phyloP scores from a whole-genome alignment of 2,329 filamentous ascomycete genomes.

The Calonectria honghensis region DNA sequence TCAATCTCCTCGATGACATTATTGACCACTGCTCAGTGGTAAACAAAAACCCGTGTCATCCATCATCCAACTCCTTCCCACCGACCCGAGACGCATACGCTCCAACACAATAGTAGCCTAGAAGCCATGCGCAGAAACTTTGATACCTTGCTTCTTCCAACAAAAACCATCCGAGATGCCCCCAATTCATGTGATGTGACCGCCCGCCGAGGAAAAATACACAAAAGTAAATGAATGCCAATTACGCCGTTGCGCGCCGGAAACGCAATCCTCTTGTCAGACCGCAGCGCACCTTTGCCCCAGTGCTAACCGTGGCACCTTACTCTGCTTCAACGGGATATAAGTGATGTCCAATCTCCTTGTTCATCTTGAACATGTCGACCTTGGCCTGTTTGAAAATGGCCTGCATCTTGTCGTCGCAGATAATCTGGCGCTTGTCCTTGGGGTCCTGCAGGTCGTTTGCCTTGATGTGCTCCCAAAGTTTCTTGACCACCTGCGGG shows the following conservation, averaged over 20 bases:
- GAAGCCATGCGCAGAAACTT: conserved; percentile 22
- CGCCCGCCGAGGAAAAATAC: conserved; percentile 48
- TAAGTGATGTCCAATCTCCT: conserved; percentile 91
- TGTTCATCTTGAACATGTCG: conserved; percentile 99
- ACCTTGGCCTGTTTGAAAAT: conserved; percentile 94
- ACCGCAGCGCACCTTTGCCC: conserved; percentile 34
- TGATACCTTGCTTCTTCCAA: conserved; percentile 24
- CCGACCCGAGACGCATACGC: neutral
- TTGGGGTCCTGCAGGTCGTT: conserved; percentile 91
- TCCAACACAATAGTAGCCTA: neutral
- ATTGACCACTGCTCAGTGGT: neutral
- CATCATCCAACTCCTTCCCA: neutral
- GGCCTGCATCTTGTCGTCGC: conserved; percentile 92
- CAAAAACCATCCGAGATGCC: conserved; percentile 34
- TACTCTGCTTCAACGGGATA: conserved; percentile 82
- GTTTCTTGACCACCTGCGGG: conserved; percentile 95
- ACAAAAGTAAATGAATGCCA: conserved; percentile 54
- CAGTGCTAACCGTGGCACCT: conserved; percentile 3
- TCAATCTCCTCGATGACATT: neutral
- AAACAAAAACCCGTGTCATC: neutral
- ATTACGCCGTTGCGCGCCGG: conserved; percentile 54
- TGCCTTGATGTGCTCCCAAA: conserved; percentile 96
- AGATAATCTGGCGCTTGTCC: conserved; percentile 94
- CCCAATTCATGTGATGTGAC: conserved; percentile 49
- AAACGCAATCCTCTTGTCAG: conserved; percentile 52